Evolutionary conservation across 345 rosid genomes (phyloP), one percentile per base, ranked within the genome.

Genomic region (Hibiscus tridactylites): DNA sequence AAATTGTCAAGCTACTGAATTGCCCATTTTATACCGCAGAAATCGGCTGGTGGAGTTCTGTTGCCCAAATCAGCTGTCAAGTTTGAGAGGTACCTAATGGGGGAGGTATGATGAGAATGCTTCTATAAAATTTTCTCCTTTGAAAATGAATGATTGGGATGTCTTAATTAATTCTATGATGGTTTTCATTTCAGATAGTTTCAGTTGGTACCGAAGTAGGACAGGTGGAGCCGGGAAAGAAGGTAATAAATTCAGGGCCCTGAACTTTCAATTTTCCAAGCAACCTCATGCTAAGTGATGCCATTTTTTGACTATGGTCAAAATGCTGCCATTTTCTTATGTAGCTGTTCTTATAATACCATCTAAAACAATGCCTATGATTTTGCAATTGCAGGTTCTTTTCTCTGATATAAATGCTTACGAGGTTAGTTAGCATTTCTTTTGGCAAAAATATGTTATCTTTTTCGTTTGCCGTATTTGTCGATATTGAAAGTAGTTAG

Each of bases 41-140:
- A 86, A 90, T 87, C 97, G 2, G 80, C 90, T 9, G 97, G 97
- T 28, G 99, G 99, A 69, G 90, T 95, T 62, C 71, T 92, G 87
- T 81, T 90, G 79, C 94, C 99, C 16, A 90, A 92, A 78, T 84
- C 97, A 63, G 97, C 99, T 37, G 97, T 39, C 44, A 39, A 39
- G 44, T 39, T 39, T 8, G 44, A 39, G 44, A 39, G 44, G 44
- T 39, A 39, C 72, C 82, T 92, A 10, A 83, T 87, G 78, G 96
- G 97, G 5, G 97, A 92, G 93, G 99, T 95, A 79, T 78, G 76
- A 39, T 50, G 12, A 26, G 35, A 52, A 29, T 52, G 21, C 49
- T 35, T 65, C 9, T 19, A 12, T 62, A 0, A 5, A 1, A 17
- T 13, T 46, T 28, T 13, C 9, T 6, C 44, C 21, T 39, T 21